Conservation (phyloP, 2,329 filamentous ascomycete genomes). For the Trichoderma breve region DNA sequence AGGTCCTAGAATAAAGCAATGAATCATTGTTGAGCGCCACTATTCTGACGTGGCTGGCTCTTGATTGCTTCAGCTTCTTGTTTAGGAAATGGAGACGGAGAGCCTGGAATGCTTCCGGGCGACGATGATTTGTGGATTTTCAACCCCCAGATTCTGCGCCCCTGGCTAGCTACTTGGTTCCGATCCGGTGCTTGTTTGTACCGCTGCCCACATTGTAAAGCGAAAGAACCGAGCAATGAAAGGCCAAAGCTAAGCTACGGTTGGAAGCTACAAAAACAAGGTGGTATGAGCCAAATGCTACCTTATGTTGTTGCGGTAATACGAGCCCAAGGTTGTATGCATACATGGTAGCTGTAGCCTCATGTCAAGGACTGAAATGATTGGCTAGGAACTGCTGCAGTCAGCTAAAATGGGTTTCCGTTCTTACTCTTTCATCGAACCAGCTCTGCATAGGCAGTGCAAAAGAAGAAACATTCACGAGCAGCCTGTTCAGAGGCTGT, state of each 20-base stretch:
- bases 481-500: not conserved
- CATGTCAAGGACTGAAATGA: not conserved
- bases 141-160: conserved; percentile 10
- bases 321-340: not conserved
- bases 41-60: not conserved
- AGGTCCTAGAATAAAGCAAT: not conserved
- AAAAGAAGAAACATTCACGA: not conserved
- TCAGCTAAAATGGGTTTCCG: not conserved
- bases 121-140: conserved; percentile 7
- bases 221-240: not conserved
- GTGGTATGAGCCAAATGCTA: not conserved
- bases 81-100: not conserved
- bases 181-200: not conserved
- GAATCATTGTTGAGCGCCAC: not conserved
- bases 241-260: not conserved
- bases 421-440: not conserved
- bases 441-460: not conserved
- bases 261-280: not conserved
- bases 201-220: not conserved
- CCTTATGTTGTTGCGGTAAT: not conserved
- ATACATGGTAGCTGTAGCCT: not conserved
- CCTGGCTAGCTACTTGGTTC: not conserved
- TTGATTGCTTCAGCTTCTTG: conserved; percentile 6
- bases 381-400: not conserved
- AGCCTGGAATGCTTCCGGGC: not conserved